Evolutionary conservation across 129 eudicot species (phyloP).

Genomic region (Arctium minus): DNA sequence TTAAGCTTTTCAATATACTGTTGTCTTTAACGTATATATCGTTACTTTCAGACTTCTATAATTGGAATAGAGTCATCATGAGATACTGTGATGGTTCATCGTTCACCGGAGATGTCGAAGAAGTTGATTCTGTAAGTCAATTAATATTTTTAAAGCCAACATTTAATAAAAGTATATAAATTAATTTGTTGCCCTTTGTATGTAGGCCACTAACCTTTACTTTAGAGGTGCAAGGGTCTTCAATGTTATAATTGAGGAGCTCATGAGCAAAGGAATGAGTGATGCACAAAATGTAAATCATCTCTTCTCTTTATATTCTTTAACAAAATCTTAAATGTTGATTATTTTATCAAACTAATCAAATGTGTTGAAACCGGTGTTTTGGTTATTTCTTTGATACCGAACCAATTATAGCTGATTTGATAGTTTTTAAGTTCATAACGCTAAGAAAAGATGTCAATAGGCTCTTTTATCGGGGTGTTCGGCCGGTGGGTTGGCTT

Average conservation of each 20-base stretch:
- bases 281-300: constrained; percentile 36
- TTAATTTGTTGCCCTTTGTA: not conserved
- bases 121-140: constrained; percentile 33
- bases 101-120: constrained; percentile 55
- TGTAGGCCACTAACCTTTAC: constrained; percentile 42
- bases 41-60: constrained; percentile 42
- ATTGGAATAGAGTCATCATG: constrained; percentile 55
- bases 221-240: constrained; percentile 61
- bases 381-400: not conserved
- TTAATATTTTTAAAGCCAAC: not conserved
- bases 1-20: not conserved
- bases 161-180: not conserved
- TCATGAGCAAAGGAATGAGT: constrained; percentile 47
- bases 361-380: not conserved
- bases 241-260: constrained; percentile 46
- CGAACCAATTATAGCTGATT: not conserved
- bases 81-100: constrained; percentile 68
- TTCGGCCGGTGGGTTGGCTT: constrained; percentile 43
- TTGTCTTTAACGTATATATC: not conserved
- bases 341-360: not conserved
- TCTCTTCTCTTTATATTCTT: not conserved
- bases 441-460: not conserved
- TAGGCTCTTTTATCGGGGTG: constrained; percentile 39
- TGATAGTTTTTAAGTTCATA: not conserved
- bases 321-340: not conserved